These are phyloP conservation scores for Gynostemma pentaphyllum DNA, from an alignment of 306 rosid species.

Conservation along the genomic window DNA sequence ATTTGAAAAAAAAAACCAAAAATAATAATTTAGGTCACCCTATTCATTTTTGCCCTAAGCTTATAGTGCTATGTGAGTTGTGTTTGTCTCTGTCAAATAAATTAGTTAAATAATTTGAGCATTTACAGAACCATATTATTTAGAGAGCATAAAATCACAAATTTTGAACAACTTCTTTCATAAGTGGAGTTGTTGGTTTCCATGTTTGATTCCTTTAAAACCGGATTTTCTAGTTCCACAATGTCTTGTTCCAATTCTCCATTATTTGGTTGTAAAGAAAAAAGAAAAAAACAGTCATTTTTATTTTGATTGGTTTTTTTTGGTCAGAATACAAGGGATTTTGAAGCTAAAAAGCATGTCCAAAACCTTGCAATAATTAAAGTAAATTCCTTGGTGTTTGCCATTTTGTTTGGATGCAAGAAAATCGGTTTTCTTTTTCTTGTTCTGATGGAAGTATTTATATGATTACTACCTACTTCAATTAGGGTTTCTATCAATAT, in stretches of 20 bases:
- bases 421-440: neutral
- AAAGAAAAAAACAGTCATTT: no score
- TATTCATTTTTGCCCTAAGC: conserved; percentile 21
- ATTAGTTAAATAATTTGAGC: conserved; percentile 2
- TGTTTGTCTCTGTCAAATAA: conserved; percentile 45
- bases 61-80: conserved; percentile 82
- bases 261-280: no score
- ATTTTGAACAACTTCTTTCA: neutral
- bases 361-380: neutral
- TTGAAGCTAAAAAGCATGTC: neutral
- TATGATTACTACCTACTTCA: no score
- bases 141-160: conserved; percentile 7
- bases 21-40: conserved; percentile 23
- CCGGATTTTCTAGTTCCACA: conserved; percentile 41
- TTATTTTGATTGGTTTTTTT: no score
- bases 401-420: neutral
- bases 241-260: conserved; percentile 41
- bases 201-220: conserved; percentile 74
- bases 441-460: no score
- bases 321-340: conserved; percentile 4
- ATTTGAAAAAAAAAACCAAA: conserved; percentile 41
- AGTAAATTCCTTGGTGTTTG: neutral
- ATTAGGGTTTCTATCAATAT: no score
- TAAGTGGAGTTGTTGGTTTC: conserved; percentile 83
- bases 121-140: conserved; percentile 19